Evolutionary conservation across 345 rosid species (phyloP), one percentile per base, ranked within the genome.

Genomic region (Trapa incisa): DNA sequence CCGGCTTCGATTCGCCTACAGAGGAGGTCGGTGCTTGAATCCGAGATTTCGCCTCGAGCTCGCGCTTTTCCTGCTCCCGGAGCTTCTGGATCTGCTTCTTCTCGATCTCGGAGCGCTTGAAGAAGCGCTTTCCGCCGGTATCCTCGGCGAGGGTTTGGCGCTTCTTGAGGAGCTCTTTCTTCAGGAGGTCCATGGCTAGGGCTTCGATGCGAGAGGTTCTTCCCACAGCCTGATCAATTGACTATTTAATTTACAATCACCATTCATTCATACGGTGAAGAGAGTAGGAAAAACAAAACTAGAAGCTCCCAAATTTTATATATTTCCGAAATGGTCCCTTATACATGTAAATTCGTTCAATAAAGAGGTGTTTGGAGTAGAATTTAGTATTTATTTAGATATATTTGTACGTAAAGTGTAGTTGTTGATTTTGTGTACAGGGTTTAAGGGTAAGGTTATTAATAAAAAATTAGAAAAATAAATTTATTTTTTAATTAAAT

Each of bases 41-140:
- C 32, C 65, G 84, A 63, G 85, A 76, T 72, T 88, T 94, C 63
- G 96, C 91, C 75, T 88, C 99, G 14, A 85, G 79, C 65, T 91
- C 99, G 63, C 84, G 91, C 71, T 83, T 89, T 74, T 90, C 97
- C 74, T 88, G 81, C 65, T 94, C 97, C 42, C 97, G 96, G 65
- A 91, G 89, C 82, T 88, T 87, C 72, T 88, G 94, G 72, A 90
- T 76, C 78, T 82, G 77, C 76, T 88, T 90, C 84, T 88, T 89
- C 69, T 93, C 96, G 75, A 93, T 87, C 60, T 93, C 98, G 66
- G 96, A 87, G 47, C 96, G 85, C 83, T 87, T 91, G 86, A 83
- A 88, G 71, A 88, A 65, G 54, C 89, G 89, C 67, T 76, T 86
- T 3, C 98, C 94, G 72, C 97, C 98, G 60, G 92, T 72, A n/a